Percentiles rank a stretch among this genome's conserved stretches.
Evolutionary conservation across 805 yeast genomes (phyloP).

Genomic region (Candida loeiensis): DNA sequence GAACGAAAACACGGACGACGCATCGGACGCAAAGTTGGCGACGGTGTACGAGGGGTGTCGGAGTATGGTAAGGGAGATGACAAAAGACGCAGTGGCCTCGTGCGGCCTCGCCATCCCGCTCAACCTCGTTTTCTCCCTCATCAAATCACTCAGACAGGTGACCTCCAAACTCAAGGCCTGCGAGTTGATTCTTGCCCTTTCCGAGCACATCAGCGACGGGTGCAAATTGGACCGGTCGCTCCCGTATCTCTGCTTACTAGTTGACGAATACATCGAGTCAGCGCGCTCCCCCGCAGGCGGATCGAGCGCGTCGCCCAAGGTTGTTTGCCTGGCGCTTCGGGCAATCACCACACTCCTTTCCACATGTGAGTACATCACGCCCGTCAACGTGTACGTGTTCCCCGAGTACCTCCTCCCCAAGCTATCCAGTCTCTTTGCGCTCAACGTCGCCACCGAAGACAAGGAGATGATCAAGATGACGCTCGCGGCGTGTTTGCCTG

Average conservation of each 20-base stretch:
- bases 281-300: conserved; percentile 8
- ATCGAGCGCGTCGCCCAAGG: conserved; percentile 42
- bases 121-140: conserved; percentile 41
- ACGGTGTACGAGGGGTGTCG: not conserved
- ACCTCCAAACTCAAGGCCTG: conserved; percentile 63
- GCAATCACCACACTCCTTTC: conserved; percentile 64
- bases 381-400: conserved; percentile 72
- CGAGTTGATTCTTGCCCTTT: conserved; percentile 69
- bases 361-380: conserved; percentile 61
- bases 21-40: not conserved
- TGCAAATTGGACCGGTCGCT: conserved; percentile 80
- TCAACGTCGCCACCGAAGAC: conserved; percentile 28
- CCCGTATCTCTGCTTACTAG: conserved; percentile 71
- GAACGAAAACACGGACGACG: conserved; percentile 1
- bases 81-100: no score
- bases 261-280: conserved; percentile 52
- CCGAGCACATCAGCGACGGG: conserved; percentile 77
- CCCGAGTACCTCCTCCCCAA: conserved; percentile 82
- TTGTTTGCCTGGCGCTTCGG: conserved; percentile 63
- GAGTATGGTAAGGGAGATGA: not conserved
- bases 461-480: conserved; percentile 46
- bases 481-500: conserved; percentile 71
- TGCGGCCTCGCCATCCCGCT: conserved; percentile 61
- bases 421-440: conserved; percentile 30
- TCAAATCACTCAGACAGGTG: conserved; percentile 58